Percentiles rank a stretch among this genome's conserved stretches.
Conservation (phyloP, 495 filamentous ascomycete species). For the Aspergillus panamensis region DNA sequence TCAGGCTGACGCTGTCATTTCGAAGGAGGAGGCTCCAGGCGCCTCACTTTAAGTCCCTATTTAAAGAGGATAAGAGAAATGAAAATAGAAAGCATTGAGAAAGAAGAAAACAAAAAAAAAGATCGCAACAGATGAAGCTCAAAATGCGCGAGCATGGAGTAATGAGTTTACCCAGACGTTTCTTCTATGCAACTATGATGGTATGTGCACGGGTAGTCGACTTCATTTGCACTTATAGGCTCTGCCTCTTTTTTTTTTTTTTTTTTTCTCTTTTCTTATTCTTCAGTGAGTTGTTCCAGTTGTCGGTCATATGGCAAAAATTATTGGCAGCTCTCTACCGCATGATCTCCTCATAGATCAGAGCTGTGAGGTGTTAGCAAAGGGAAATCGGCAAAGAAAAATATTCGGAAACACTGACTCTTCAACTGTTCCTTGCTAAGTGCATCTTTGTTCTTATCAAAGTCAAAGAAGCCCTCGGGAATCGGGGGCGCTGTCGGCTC, state of each 20-base stretch:
- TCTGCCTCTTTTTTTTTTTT: conserved; percentile 4
- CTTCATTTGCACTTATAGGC: conserved; percentile 2
- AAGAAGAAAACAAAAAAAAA: conserved; percentile 1
- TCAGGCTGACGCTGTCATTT: conserved; percentile 1
- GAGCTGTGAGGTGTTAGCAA: conserved; percentile 46
- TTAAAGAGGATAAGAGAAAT: neutral
- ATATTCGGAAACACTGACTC: conserved; percentile 45
- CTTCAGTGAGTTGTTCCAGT: neutral
- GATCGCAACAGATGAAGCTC: conserved; percentile 16
- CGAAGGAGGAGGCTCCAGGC: neutral
- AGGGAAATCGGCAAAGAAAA: neutral
- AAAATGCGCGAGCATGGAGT: conserved; percentile 16
- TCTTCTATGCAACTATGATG: conserved; percentile 23
- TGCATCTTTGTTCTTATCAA: conserved; percentile 99
- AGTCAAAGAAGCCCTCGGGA: conserved; percentile 98
- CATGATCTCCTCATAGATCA: conserved; percentile 99
- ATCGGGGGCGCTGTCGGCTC: conserved; percentile 96
- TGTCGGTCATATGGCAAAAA: neutral
- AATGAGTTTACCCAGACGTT: conserved; percentile 14
- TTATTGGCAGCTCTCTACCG: conserved; percentile 57
- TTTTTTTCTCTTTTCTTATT: neutral
- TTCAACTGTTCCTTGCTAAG: conserved; percentile 98
- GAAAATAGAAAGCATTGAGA: conserved; percentile 4
- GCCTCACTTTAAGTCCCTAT: neutral
- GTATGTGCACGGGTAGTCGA: conserved; percentile 17